Percentiles rank a stretch among this genome's conserved stretches.
phyloP scores from a whole-genome alignment of 768 basidiomycete species.

The Pleurotus ostreatus region DNA sequence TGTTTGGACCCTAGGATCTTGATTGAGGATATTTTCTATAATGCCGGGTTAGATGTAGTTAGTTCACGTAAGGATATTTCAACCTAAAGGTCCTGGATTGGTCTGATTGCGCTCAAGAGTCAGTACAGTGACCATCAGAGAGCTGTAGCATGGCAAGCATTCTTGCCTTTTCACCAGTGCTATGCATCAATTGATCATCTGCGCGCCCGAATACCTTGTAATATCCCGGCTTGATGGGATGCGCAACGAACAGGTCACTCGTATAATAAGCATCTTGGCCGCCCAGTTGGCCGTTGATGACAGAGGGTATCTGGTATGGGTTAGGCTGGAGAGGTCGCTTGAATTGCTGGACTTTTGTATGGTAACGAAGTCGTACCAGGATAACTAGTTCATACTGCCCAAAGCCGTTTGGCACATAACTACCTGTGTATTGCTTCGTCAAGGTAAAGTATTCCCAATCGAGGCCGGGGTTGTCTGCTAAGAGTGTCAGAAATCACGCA shows the following conservation, averaged over 20 bases:
- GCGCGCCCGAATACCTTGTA: slow-evolving; percentile 34
- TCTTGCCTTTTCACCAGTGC: slow-evolving; percentile 30
- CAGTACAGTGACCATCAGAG: not conserved
- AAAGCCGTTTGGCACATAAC: slow-evolving; percentile 28
- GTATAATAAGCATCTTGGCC: slow-evolving; percentile 39
- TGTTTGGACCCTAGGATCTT: slow-evolving; percentile 21
- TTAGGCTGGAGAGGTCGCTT: slow-evolving; percentile 11
- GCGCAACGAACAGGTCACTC: slow-evolving; percentile 37
- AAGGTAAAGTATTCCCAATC: slow-evolving; percentile 34
- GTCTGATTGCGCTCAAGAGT: slow-evolving; percentile 15
- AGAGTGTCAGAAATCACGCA: not conserved
- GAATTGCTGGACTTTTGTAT: too few species aligned
- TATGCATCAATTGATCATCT: slow-evolving; percentile 39
- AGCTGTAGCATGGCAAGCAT: not conserved
- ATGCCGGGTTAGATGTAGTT: slow-evolving; percentile 5
- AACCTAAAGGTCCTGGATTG: slow-evolving; percentile 29
- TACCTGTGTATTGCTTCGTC: slow-evolving; percentile 14
- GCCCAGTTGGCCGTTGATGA: slow-evolving; percentile 28
- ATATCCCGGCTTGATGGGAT: slow-evolving; percentile 34
- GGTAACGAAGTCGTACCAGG: slow-evolving; percentile 22
- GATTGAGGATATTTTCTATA: slow-evolving; percentile 31
- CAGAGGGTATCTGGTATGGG: slow-evolving; percentile 15
- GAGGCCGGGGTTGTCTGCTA: not conserved
- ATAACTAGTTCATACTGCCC: slow-evolving; percentile 32
- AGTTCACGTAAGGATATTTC: slow-evolving; percentile 15